A percentile compares a stretch with the other conserved stretches of the same genome.
Conservation (phyloP, 78 protist genomes). For the Tieghemostelium lacteum region DNA sequence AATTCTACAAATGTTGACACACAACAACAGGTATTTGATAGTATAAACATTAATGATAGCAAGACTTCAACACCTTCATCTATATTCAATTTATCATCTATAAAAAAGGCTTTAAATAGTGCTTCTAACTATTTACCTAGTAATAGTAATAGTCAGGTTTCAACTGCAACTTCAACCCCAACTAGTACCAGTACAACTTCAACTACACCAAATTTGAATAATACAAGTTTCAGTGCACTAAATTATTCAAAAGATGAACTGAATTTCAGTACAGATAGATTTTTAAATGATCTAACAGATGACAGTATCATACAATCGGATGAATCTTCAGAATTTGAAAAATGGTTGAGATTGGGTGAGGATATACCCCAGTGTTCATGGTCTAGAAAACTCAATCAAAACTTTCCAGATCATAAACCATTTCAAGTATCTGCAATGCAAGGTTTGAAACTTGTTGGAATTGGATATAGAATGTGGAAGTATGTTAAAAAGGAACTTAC, state of each 20-base stretch:
- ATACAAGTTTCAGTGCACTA: slow-evolving; percentile 7
- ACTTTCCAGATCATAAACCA: slow-evolving; percentile 59
- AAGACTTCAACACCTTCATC: neutral
- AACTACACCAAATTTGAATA: neutral
- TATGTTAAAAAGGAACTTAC: slow-evolving; percentile 52
- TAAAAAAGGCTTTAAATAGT: neutral
- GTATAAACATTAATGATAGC: too few relatives aligned
- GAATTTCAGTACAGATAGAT: slow-evolving; percentile 45
- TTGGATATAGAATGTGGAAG: slow-evolving; percentile 83
- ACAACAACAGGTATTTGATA: too few relatives aligned
- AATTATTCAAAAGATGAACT: neutral
- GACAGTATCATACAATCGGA: neutral
- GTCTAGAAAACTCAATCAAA: slow-evolving; percentile 35
- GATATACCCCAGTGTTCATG: slow-evolving; percentile 57
- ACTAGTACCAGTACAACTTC: neutral
- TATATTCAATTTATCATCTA: neutral
- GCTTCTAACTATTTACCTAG: neutral
- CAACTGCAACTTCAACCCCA: neutral
- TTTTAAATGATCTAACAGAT: slow-evolving; percentile 51
- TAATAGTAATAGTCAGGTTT: neutral
- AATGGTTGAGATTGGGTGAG: slow-evolving; percentile 49
- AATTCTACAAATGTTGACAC: neutral
- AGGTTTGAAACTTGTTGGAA: slow-evolving; percentile 51
- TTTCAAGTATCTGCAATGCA: slow-evolving; percentile 53
- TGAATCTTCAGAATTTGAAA: slow-evolving; percentile 22